A percentile compares a stretch with the other conserved stretches of the same genome.
Evolutionary conservation across 345 rosid species (phyloP).

Genomic region (Nephelium lappaceum): DNA sequence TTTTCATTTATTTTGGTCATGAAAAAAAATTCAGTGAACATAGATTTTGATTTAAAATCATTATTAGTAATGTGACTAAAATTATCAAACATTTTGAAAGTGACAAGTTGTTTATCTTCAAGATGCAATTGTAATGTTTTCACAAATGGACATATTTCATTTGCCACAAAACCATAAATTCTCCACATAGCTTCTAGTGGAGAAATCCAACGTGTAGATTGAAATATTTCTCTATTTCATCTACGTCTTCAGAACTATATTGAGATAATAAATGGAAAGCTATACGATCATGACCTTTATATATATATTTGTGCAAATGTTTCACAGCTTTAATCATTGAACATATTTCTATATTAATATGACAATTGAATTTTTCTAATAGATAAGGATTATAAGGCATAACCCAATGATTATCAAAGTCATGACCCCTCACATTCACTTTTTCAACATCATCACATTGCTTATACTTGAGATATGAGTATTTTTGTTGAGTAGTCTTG

Average conservation of each 20-base stretch:
- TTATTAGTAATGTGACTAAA: background rate
- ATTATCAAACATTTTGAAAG: background rate
- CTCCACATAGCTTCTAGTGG: background rate
- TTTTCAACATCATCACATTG: background rate
- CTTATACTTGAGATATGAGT: background rate
- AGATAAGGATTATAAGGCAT: background rate
- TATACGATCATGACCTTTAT: background rate
- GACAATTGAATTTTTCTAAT: background rate
- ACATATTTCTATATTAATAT: background rate
- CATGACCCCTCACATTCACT: background rate
- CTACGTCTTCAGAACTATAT: too few species aligned
- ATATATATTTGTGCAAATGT: background rate
- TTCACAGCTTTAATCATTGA: background rate
- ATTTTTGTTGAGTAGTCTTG: background rate
- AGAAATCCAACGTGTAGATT: background rate
- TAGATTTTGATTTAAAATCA: background rate
- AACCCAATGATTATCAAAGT: background rate
- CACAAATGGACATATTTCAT: background rate
- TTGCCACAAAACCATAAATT: background rate
- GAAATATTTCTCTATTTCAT: background rate
- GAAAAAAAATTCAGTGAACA: background rate
- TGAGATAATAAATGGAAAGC: background rate
- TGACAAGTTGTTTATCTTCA: background rate
- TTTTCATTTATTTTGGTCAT: background rate
- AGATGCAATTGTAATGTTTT: background rate